Conservation (phyloP, 2,329 filamentous ascomycete genomes). For the Colletotrichum sidae region DNA sequence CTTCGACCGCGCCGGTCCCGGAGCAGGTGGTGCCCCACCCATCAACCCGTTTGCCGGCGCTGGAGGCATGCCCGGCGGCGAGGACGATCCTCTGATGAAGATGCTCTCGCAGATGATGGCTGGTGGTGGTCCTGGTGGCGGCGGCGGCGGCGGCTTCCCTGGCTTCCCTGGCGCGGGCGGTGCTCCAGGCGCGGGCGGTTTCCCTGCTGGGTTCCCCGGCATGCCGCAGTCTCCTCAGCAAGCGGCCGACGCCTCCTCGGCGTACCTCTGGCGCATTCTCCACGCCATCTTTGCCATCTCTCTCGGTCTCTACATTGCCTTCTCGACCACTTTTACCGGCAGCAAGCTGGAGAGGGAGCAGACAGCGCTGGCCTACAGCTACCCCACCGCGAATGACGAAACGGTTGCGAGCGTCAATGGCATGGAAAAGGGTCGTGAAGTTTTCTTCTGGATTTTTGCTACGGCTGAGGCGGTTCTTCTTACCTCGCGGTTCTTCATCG, state of each 20-base stretch:
- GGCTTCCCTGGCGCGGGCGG: slow-evolving; percentile 20
- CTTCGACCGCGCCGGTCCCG: slow-evolving; percentile 54
- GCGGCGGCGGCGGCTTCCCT: slow-evolving; percentile 40
- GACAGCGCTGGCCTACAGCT: slow-evolving; percentile 48
- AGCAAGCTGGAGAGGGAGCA: slow-evolving; percentile 69
- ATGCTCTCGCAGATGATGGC: slow-evolving; percentile 81
- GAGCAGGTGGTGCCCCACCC: slow-evolving; percentile 39
- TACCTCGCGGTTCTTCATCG: slow-evolving; percentile 76
- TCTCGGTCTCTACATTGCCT: slow-evolving; percentile 77
- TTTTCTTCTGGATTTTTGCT: slow-evolving; percentile 85
- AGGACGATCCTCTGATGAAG: slow-evolving; percentile 57
- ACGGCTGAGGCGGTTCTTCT: slow-evolving; percentile 81
- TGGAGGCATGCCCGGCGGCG: slow-evolving; percentile 57
- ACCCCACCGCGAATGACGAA: slow-evolving; percentile 43
- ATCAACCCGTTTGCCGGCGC: slow-evolving; percentile 40
- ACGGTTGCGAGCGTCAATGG: slow-evolving; percentile 42
- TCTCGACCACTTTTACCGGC: slow-evolving; percentile 76
- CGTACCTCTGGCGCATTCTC: slow-evolving; percentile 76
- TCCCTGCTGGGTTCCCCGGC: slow-evolving; percentile 47
- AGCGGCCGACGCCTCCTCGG: slow-evolving; percentile 45
- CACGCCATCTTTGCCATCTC: slow-evolving; percentile 78
- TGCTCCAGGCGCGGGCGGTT: slow-evolving; percentile 44
- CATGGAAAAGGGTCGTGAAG: slow-evolving; percentile 53
- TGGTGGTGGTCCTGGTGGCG: slow-evolving; percentile 48
- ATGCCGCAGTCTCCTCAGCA: slow-evolving; percentile 49